These are phyloP conservation scores for Candida albicans DNA, from an alignment of 1,139 yeast genomes.

Conservation along the genomic window DNA sequence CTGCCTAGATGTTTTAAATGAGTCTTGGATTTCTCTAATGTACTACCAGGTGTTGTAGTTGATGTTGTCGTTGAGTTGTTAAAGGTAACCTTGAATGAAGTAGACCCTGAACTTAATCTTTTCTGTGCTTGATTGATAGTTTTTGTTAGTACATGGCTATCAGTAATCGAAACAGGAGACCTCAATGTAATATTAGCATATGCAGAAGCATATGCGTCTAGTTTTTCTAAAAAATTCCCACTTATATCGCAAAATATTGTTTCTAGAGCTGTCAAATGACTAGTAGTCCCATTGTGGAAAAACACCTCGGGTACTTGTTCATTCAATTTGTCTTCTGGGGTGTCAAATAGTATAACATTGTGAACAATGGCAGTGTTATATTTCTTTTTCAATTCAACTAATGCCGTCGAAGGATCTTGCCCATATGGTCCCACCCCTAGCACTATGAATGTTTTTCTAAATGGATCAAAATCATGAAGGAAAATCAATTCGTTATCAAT, in stretches of 20 bases:
- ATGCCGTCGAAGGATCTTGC: slow-evolving; percentile 15
- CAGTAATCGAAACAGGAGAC: slow-evolving; percentile 68
- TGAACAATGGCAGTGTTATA: slow-evolving; percentile 67
- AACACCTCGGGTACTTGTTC: slow-evolving; percentile 17
- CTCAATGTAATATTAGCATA: slow-evolving; percentile 69
- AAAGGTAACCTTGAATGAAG: slow-evolving; percentile 38
- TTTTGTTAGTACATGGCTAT: slow-evolving; percentile 48
- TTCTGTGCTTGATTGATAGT: slow-evolving; percentile 55
- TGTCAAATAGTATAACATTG: slow-evolving; percentile 58
- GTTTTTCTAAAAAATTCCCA: slow-evolving; percentile 57
- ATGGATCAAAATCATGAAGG: slow-evolving; percentile 87
- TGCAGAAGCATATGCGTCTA: slow-evolving; percentile 70
- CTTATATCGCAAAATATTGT: slow-evolving; percentile 75
- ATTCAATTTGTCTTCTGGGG: slow-evolving; percentile 35
- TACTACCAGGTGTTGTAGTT: neutral
- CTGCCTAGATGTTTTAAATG: slow-evolving; percentile 58
- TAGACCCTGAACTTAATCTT: slow-evolving; percentile 39
- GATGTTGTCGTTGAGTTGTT: slow-evolving; percentile 12
- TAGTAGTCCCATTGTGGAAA: slow-evolving; percentile 23
- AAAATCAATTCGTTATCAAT: slow-evolving; percentile 61
- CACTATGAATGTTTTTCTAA: slow-evolving; percentile 68
- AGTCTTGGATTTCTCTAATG: slow-evolving; percentile 23
- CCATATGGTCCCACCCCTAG: slow-evolving; percentile 60
- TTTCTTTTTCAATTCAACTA: slow-evolving; percentile 19
- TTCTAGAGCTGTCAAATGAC: slow-evolving; percentile 50